These are phyloP conservation scores for Mycena citricolor DNA, from an alignment of 1,284 basidiomycete species.

Conservation along the genomic window DNA sequence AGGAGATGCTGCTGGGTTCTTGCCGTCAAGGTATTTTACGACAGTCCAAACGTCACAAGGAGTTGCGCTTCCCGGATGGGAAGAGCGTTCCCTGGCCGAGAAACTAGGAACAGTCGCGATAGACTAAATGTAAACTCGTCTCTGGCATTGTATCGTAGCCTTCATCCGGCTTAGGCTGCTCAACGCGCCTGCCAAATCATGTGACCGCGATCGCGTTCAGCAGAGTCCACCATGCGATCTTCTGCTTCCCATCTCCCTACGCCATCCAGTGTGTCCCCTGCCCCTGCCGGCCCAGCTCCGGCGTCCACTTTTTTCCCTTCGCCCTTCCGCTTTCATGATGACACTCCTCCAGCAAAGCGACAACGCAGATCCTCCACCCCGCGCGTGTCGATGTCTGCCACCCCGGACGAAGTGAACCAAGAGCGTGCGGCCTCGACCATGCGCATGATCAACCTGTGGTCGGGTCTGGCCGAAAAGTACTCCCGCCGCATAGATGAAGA, in stretches of 20 bases:
- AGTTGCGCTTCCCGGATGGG: constrained; percentile 34
- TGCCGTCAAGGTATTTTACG: constrained; percentile 61
- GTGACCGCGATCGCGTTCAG: constrained; percentile 11
- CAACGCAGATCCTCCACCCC: constrained; percentile 33
- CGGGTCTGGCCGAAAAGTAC: constrained; percentile 64
- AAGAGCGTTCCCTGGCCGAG: no score
- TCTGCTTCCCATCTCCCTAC: no score
- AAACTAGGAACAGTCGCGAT: no score
- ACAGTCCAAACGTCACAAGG: constrained; percentile 49
- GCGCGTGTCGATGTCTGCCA: constrained; percentile 15
- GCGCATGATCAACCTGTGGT: constrained; percentile 63
- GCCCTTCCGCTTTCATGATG: constrained; percentile 27
- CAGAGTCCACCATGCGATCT: not conserved
- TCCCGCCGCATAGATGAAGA: constrained; percentile 67
- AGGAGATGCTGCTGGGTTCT: constrained; percentile 60
- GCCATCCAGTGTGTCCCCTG: constrained; percentile 33
- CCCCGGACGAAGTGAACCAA: constrained; percentile 32
- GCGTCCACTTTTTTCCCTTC: constrained; percentile 23
- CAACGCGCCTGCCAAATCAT: not conserved
- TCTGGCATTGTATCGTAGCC: no score
- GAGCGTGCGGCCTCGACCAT: constrained; percentile 54
- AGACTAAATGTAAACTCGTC: not conserved
- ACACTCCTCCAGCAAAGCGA: constrained; percentile 34
- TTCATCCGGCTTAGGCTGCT: not conserved
- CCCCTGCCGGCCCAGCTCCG: constrained; percentile 36